Evolutionary conservation across 495 filamentous ascomycete species (phyloP).

Genomic region (Barbatosphaeria neglecta): DNA sequence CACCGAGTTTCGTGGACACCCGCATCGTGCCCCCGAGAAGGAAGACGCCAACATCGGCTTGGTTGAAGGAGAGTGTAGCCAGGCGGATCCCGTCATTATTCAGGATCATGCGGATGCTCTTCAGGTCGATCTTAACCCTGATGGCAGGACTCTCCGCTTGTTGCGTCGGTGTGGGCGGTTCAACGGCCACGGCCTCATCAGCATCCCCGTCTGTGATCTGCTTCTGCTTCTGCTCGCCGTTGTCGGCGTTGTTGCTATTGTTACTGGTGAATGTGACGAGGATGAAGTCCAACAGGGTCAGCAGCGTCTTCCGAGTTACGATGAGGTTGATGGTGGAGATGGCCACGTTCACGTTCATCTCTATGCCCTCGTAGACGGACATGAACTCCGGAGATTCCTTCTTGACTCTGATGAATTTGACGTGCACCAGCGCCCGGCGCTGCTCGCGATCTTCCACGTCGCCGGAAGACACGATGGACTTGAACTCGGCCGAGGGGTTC

Average conservation of each 20-base stretch:
- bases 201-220: conserved; percentile 25
- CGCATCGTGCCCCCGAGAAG: conserved; percentile 74
- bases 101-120: conserved; percentile 88
- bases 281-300: conserved; percentile 92
- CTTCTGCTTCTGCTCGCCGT: conserved; percentile 17
- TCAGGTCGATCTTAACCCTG: conserved; percentile 77
- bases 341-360: conserved; percentile 81
- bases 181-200: conserved; percentile 22
- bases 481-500: conserved; percentile 84
- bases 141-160: conserved; percentile 30
- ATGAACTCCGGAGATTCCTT: conserved; percentile 86
- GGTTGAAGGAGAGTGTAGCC: conserved; percentile 82
- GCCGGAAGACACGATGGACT: conserved; percentile 85
- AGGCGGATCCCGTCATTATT: conserved; percentile 96
- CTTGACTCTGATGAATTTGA: conserved; percentile 85
- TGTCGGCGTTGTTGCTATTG: conserved; percentile 41
- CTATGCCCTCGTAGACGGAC: conserved; percentile 81
- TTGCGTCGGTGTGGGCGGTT: conserved; percentile 16
- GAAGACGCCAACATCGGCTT: conserved; percentile 83
- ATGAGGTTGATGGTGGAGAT: conserved; percentile 93
- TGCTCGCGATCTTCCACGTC: conserved; percentile 53
- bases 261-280: conserved; percentile 86
- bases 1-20: conserved; percentile 74
- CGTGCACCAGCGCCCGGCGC: conserved; percentile 68
- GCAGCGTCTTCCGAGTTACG: conserved; percentile 81